Conservation (phyloP, 495 filamentous ascomycete species). For the Penicillium crystallinum region DNA sequence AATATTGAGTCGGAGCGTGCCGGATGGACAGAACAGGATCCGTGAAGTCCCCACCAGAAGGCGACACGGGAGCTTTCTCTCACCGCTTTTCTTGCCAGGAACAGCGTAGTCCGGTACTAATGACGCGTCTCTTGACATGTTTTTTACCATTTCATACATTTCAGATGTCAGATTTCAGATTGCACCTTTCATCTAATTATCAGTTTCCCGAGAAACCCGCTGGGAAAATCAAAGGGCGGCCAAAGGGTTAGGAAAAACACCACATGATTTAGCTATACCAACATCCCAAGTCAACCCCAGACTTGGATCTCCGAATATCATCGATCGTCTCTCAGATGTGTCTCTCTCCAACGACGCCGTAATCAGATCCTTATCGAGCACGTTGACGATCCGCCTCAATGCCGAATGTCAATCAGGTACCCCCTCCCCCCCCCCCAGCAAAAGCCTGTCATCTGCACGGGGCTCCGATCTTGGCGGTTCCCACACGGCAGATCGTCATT, state of each 20-base stretch:
- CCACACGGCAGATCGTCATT: slow-evolving; percentile 45
- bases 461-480: slow-evolving; percentile 37
- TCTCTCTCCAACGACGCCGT: background rate
- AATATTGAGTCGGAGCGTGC: slow-evolving; percentile 16
- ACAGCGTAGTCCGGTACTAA: slow-evolving; percentile 4
- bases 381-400: slow-evolving; percentile 18
- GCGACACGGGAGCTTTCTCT: slow-evolving; percentile 12
- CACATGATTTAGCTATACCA: too few relatives aligned
- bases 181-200: background rate
- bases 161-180: background rate
- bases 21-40: slow-evolving; percentile 16
- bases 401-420: slow-evolving; percentile 18
- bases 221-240: slow-evolving; percentile 21
- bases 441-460: slow-evolving; percentile 37
- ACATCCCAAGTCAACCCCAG: slow-evolving; percentile 3
- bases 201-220: slow-evolving; percentile 24
- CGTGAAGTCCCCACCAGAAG: background rate
- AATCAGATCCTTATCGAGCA: slow-evolving; percentile 4
- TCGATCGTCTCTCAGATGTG: too few relatives aligned
- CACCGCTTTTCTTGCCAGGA: slow-evolving; percentile 19
- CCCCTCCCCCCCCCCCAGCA: slow-evolving; percentile 10
- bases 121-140: slow-evolving; percentile 17
- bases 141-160: background rate
- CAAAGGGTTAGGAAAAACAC: slow-evolving; percentile 5
- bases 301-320: background rate